Evolutionary conservation across 768 basidiomycete genomes (phyloP).

Genomic region (Tulasnella sp.): DNA sequence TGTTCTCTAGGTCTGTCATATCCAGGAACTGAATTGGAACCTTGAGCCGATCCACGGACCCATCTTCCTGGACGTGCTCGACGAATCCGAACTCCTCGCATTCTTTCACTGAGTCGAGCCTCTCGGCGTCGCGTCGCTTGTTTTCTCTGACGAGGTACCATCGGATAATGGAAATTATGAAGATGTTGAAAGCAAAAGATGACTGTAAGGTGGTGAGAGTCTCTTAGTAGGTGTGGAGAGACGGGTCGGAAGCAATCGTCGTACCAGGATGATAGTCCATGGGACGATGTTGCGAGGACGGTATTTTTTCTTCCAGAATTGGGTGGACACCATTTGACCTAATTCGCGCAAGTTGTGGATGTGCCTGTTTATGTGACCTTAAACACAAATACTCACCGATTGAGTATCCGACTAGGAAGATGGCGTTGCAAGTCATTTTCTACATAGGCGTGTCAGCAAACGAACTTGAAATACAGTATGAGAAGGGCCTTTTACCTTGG

Average conservation of each 20-base stretch:
- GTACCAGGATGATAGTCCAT: slow-evolving; percentile 27
- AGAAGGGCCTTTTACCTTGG: slow-evolving; percentile 7
- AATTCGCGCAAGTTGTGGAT: neutral
- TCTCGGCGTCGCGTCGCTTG: slow-evolving; percentile 30
- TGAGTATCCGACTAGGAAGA: slow-evolving; percentile 31
- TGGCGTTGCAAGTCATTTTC: slow-evolving; percentile 28
- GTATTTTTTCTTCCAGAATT: slow-evolving; percentile 31
- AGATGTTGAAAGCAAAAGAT: slow-evolving; percentile 16
- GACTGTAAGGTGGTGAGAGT: neutral
- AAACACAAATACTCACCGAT: neutral
- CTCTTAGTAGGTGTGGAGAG: neutral
- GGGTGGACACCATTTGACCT: slow-evolving; percentile 29
- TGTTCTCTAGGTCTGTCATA: slow-evolving; percentile 26
- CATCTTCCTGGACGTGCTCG: slow-evolving; percentile 21
- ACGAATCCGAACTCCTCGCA: slow-evolving; percentile 27
- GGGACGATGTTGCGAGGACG: slow-evolving; percentile 30
- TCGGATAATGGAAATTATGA: slow-evolving; percentile 24
- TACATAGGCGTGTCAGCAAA: neutral
- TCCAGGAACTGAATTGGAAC: slow-evolving; percentile 26
- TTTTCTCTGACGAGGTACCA: slow-evolving; percentile 30
- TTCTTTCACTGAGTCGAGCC: slow-evolving; percentile 11
- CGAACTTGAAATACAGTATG: neutral
- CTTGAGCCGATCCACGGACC: slow-evolving; percentile 19
- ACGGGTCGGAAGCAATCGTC: neutral
- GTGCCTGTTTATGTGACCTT: neutral